A percentile compares a stretch with the other conserved stretches of the same genome.
These are phyloP conservation scores for Phtheirospermum japonicum DNA, from an alignment of 257 asterid genomes.

Conservation along the genomic window DNA sequence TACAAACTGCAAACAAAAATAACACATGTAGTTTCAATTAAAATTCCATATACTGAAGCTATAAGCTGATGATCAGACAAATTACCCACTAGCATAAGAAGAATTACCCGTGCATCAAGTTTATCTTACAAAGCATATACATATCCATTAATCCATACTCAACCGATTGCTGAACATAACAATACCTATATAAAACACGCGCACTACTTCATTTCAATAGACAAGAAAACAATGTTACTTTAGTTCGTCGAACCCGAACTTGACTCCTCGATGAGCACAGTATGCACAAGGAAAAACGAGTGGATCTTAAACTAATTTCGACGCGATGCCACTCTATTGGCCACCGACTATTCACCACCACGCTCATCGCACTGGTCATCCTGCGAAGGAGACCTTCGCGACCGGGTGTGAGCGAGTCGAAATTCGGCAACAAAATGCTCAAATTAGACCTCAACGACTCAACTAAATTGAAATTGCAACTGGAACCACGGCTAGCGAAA, in stretches of 20 bases:
- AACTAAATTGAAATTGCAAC: conserved; percentile 71
- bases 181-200: too few species aligned
- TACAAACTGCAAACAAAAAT: too few species aligned
- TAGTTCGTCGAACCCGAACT: conserved; percentile 40
- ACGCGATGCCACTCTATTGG: conserved; percentile 65
- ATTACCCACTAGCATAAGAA: too few species aligned
- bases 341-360: conserved; percentile 38
- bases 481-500: conserved; percentile 46
- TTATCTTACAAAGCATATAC: too few species aligned
- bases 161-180: too few species aligned
- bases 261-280: conserved; percentile 69
- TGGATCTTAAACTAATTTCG: conserved; percentile 88
- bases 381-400: conserved; percentile 37
- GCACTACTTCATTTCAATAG: too few species aligned
- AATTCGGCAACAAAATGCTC: conserved; percentile 82
- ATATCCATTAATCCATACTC: too few species aligned
- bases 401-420: conserved; percentile 58
- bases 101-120: too few species aligned
- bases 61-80: too few species aligned
- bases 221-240: conserved; percentile 44
- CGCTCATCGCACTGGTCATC: conserved; percentile 46
- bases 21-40: too few species aligned
- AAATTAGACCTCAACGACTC: conserved; percentile 91
- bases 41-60: too few species aligned
- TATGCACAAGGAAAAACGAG: conserved; percentile 77